Percentiles rank a stretch among this genome's conserved stretches.
Evolutionary conservation across 2,329 filamentous ascomycete genomes (phyloP).

Genomic region (Westerdykella aurantiaca): DNA sequence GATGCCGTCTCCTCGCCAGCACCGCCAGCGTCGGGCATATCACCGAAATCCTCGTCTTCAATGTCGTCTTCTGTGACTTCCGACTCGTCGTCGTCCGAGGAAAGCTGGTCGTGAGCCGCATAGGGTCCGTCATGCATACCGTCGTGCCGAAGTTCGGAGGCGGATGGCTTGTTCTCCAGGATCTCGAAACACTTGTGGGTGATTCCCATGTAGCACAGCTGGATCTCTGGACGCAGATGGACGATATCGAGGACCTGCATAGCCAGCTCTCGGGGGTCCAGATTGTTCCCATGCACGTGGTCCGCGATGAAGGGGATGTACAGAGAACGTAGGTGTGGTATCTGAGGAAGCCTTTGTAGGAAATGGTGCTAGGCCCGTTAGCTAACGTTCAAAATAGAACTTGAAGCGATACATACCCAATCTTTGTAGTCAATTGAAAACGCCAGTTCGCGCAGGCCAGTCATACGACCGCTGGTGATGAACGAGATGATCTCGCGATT

Average conservation of each 20-base stretch:
- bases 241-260: slow-evolving; percentile 74
- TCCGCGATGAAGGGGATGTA: slow-evolving; percentile 65
- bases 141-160: slow-evolving; percentile 36
- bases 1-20: slow-evolving; percentile 36
- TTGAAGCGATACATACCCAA: slow-evolving; percentile 55
- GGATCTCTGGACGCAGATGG: slow-evolving; percentile 67
- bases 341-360: slow-evolving; percentile 65
- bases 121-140: slow-evolving; percentile 31
- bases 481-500: slow-evolving; percentile 64
- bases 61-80: slow-evolving; percentile 39
- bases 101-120: slow-evolving; percentile 24
- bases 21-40: slow-evolving; percentile 46
- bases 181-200: slow-evolving; percentile 78
- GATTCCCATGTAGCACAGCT: slow-evolving; percentile 72
- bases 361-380: slow-evolving; percentile 60
- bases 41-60: slow-evolving; percentile 47
- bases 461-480: slow-evolving; percentile 72
- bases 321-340: slow-evolving; percentile 64
- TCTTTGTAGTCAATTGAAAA: slow-evolving; percentile 68
- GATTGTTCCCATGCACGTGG: slow-evolving; percentile 49
- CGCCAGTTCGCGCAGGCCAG: slow-evolving; percentile 62
- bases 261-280: slow-evolving; percentile 64
- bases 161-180: slow-evolving; percentile 55
- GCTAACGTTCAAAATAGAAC: neutral
- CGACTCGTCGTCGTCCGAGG: slow-evolving; percentile 37